Conservation (phyloP, 2,329 filamentous ascomycete genomes). For the Plectosphaerella cucumerina region DNA sequence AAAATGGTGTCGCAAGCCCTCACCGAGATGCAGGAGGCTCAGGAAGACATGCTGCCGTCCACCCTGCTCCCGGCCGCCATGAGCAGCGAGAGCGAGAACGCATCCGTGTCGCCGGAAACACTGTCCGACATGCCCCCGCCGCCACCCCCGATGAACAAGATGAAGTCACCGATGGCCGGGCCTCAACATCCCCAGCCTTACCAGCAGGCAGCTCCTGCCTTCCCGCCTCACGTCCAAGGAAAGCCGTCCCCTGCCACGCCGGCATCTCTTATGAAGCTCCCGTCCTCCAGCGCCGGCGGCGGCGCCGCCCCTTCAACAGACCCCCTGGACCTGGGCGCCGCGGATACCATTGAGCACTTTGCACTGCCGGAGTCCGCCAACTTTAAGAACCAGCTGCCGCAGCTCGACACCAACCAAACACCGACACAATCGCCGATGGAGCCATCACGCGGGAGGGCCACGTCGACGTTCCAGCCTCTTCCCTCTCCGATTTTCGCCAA, state of each 20-base stretch:
- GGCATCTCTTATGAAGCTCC: slow-evolving; percentile 80
- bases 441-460: slow-evolving; percentile 41
- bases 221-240: slow-evolving; percentile 24
- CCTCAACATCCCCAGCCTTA: slow-evolving; percentile 39
- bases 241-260: slow-evolving; percentile 71
- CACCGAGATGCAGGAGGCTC: slow-evolving; percentile 45
- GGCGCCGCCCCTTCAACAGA: slow-evolving; percentile 32
- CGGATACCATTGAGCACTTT: slow-evolving; percentile 53
- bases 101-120: slow-evolving; percentile 59
- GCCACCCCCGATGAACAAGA: slow-evolving; percentile 60
- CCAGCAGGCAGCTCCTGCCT: slow-evolving; percentile 14
- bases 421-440: slow-evolving; percentile 37
- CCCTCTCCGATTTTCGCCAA: slow-evolving; percentile 44
- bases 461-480: slow-evolving; percentile 40
- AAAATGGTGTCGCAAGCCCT: slow-evolving; percentile 52
- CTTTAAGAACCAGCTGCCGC: slow-evolving; percentile 38
- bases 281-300: slow-evolving; percentile 45
- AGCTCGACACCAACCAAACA: slow-evolving; percentile 44
- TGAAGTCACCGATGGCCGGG: slow-evolving; percentile 63
- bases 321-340: slow-evolving; percentile 35
- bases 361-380: slow-evolving; percentile 70
- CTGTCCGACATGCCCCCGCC: slow-evolving; percentile 64
- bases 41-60: slow-evolving; percentile 24
- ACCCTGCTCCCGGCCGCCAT: slow-evolving; percentile 9
- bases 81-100: slow-evolving; percentile 59